Base-by-base conservation (phyloP, 148 eudicot genomes). In the Tetragonia tetragonoides region DNA sequence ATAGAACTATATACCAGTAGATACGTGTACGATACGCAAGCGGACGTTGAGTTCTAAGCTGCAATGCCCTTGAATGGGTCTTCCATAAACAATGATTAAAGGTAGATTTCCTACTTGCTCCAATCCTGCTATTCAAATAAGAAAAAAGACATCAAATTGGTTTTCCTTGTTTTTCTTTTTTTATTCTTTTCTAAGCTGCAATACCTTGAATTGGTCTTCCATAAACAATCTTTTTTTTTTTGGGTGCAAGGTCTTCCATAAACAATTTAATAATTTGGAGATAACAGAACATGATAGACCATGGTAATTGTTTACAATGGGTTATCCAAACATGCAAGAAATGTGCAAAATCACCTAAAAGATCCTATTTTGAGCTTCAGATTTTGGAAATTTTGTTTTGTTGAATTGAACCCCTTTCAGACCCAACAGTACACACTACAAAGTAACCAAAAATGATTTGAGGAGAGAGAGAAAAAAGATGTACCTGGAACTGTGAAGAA, bases 401-500 rank as follows among this genome's bases (percentile, higher is more conserved):
- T n/a, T n/a, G n/a, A n/a, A n/a, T n/a, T n/a, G n/a, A n/a, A n/a
- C n/a, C n/a, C n/a, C n/a, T n/a, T n/a, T n/a, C n/a, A n/a, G n/a
- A 68, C 42, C 4, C n/a, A 39, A 8, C 8, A 69, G 11, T 17
- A 68, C 41, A 15, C n/a, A n/a, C n/a, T n/a, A n/a, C n/a, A n/a
- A 69, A 15, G 7, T n/a, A 44, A 70, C 28, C 7, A n/a, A 9
- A 10, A 18, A 37, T 66, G 61, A 49, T 0, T 28, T 10, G 42
- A 18, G 4, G 2, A 46, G 39, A 51, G 6, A 23, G 10, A 63
- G 23, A 53, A 2, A 1, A 10, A 42, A 3, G n/a, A 57, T 12
- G 12, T 57, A 81, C 84, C 84, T 77, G 80, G 66, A 24, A 67
- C 4, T 44, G 1, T 56, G 80, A 72, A 59, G 56, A n/a, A 57